A percentile compares a stretch with the other conserved stretches of the same genome.
phyloP scores from a whole-genome alignment of 495 filamentous ascomycete species.

The Aspergillus ellipticus region DNA sequence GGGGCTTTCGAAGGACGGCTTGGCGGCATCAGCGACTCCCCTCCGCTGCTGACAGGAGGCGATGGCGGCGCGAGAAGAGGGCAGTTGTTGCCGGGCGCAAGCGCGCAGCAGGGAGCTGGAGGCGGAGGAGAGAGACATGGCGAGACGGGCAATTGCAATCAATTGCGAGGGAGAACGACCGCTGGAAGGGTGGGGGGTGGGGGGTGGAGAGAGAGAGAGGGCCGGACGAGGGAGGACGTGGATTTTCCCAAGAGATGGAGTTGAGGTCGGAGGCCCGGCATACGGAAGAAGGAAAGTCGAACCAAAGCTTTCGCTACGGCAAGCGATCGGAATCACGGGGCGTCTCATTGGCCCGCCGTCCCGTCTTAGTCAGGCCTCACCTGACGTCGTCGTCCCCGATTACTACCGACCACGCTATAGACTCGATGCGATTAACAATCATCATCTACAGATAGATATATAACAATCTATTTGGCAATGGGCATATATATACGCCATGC shows the following conservation, averaged over 20 bases:
- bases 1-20: conserved; percentile 50
- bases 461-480: too few species aligned
- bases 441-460: too few species aligned
- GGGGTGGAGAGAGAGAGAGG: conserved; percentile 22
- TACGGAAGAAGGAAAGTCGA: conserved; percentile 35
- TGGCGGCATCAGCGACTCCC: conserved; percentile 42
- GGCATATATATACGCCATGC: too few species aligned
- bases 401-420: too few species aligned
- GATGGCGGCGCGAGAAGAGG: conserved; percentile 42
- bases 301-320: conserved; percentile 43
- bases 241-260: conserved; percentile 27
- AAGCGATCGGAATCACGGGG: conserved; percentile 46
- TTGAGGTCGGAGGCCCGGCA: conserved; percentile 38
- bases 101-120: conserved; percentile 48
- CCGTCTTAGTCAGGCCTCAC: conserved; percentile 15
- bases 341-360: conserved; percentile 39
- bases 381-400: conserved; percentile 2
- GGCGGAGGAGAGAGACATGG: conserved; percentile 48
- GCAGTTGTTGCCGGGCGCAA: conserved; percentile 48
- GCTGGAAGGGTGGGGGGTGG: conserved; percentile 16
- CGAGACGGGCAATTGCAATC: conserved; percentile 36
- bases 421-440: too few species aligned
- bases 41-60: conserved; percentile 48
- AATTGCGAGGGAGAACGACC: conserved; percentile 33
- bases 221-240: conserved; percentile 24